These are phyloP conservation scores for Anthracocystis panici-leucophaei DNA, from an alignment of 1,284 basidiomycete species.

Conservation along the genomic window DNA sequence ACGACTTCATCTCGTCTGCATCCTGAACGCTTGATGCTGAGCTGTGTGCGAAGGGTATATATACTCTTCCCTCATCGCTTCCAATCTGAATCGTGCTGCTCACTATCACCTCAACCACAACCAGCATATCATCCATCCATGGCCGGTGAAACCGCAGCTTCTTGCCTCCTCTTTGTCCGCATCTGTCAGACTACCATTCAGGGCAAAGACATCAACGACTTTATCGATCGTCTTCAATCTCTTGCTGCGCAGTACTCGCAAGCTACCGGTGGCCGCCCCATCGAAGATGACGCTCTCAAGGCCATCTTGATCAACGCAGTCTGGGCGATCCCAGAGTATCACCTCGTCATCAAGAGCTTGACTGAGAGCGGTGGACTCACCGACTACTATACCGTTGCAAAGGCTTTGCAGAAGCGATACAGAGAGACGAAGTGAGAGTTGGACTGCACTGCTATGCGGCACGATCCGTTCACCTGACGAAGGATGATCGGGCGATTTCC, in stretches of 20 bases:
- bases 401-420: constrained; percentile 25
- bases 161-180: constrained; percentile 34
- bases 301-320: constrained; percentile 30
- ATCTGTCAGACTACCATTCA: constrained; percentile 29
- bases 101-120: neutral
- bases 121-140: neutral
- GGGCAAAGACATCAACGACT: constrained; percentile 29
- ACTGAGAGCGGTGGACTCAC: constrained; percentile 10
- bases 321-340: constrained; percentile 23
- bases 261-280: constrained; percentile 12
- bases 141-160: constrained; percentile 23
- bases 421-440: constrained; percentile 14
- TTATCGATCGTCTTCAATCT: constrained; percentile 26
- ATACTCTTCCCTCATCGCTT: neutral
- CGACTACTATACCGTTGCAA: constrained; percentile 26
- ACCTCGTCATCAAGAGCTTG: constrained; percentile 18
- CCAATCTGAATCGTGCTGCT: neutral
- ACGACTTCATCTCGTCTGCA: neutral
- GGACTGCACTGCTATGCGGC: neutral
- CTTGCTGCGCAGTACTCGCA: constrained; percentile 29
- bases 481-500: too few relatives aligned
- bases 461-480: too few relatives aligned
- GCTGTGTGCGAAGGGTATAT: neutral
- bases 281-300: constrained; percentile 37
- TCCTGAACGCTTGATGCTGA: neutral